Evolutionary conservation across 306 rosid species (phyloP).

Genomic region (Cucurbita maxima): DNA sequence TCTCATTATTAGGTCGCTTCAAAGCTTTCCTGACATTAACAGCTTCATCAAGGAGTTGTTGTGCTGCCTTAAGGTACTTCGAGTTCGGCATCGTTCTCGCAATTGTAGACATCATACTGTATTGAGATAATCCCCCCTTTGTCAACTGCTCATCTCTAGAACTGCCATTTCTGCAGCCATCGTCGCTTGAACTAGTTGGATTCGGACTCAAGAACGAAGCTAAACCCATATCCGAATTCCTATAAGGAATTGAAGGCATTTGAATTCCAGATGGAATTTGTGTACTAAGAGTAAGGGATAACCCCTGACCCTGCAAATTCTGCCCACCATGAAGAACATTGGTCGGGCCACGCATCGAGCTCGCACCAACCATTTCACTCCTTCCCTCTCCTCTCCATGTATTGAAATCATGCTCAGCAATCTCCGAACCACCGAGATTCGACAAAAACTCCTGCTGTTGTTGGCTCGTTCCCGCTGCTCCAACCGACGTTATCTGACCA

Average conservation of each 20-base stretch:
- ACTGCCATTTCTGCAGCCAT: slow-evolving; percentile 27
- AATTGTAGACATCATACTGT: slow-evolving; percentile 30
- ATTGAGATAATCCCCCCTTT: slow-evolving; percentile 35
- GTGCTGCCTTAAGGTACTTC: slow-evolving; percentile 61
- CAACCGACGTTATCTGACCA: slow-evolving; percentile 28
- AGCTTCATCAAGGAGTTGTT: slow-evolving; percentile 64
- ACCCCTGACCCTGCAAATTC: slow-evolving; percentile 53
- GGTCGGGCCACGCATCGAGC: slow-evolving; percentile 22
- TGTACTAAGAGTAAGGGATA: slow-evolving; percentile 61
- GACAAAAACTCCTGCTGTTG: slow-evolving; percentile 40
- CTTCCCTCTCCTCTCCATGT: slow-evolving; percentile 46
- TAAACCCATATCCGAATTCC: slow-evolving; percentile 31
- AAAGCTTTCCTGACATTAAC: slow-evolving; percentile 51
- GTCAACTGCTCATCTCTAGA: slow-evolving; percentile 31
- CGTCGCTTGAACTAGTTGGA: slow-evolving; percentile 29
- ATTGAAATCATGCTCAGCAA: slow-evolving; percentile 28
- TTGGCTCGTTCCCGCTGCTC: slow-evolving; percentile 27
- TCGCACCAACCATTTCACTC: slow-evolving; percentile 35
- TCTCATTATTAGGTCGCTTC: slow-evolving; percentile 24
- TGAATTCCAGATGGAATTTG: slow-evolving; percentile 43
- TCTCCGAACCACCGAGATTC: slow-evolving; percentile 27
- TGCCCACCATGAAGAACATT: slow-evolving; percentile 34
- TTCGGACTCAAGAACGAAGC: slow-evolving; percentile 39
- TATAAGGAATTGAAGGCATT: slow-evolving; percentile 34
- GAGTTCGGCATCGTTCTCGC: slow-evolving; percentile 43